Conservation (phyloP, 345 rosid genomes). For the Citrus australasica region DNA sequence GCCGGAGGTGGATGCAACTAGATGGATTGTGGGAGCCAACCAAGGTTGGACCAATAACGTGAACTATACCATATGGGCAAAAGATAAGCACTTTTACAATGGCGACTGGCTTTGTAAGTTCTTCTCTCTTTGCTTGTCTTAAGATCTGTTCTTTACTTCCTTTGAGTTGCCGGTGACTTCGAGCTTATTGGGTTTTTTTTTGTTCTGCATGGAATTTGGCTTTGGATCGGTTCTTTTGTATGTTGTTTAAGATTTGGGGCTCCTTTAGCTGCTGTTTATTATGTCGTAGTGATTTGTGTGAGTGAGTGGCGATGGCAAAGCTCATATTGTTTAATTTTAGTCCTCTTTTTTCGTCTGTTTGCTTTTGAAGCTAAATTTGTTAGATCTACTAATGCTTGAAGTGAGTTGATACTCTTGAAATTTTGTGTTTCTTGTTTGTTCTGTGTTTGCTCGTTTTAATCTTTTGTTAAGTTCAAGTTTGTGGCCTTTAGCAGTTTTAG, state of each 20-base stretch:
- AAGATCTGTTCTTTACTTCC: slow-evolving; percentile 29
- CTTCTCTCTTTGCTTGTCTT: slow-evolving; percentile 11
- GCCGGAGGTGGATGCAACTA: slow-evolving; percentile 50
- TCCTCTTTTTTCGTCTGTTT: neutral
- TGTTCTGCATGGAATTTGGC: slow-evolving; percentile 3
- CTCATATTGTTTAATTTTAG: neutral
- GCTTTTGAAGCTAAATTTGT: slow-evolving; percentile 7
- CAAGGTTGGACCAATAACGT: slow-evolving; percentile 61
- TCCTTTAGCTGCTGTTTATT: neutral
- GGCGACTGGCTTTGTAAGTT: slow-evolving; percentile 93
- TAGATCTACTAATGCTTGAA: slow-evolving; percentile 29
- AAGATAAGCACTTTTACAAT: slow-evolving; percentile 73
- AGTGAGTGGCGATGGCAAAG: neutral
- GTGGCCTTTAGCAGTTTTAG: neutral
- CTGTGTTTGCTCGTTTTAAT: neutral
- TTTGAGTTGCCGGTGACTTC: neutral
- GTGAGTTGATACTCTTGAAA: neutral
- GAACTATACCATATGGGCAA: slow-evolving; percentile 86
- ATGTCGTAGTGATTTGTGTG: neutral
- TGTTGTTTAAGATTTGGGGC: neutral
- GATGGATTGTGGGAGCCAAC: slow-evolving; percentile 60
- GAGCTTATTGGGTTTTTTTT: neutral
- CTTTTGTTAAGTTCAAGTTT: neutral
- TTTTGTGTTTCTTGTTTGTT: neutral
- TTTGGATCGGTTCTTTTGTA: slow-evolving; percentile 26